Percentiles rank a stretch among this genome's conserved stretches.
phyloP scores from a whole-genome alignment of 2,329 filamentous ascomycete genomes.

The Claviceps paspali region DNA sequence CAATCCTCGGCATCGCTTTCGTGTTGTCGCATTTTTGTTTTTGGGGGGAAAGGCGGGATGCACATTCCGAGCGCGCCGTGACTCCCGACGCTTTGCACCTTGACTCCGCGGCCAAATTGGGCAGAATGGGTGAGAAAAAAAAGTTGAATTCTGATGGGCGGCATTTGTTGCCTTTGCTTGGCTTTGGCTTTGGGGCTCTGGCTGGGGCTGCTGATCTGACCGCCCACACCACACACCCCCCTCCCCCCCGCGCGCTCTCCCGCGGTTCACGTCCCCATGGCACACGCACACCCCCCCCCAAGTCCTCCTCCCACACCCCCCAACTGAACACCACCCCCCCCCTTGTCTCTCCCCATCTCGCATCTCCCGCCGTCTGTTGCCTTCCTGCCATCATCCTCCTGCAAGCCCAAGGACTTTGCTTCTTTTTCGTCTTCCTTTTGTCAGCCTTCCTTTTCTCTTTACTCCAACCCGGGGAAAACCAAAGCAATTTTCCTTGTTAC shows the following conservation, averaged over 20 bases:
- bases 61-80: not conserved
- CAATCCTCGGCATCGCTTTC: not conserved
- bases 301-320: not conserved
- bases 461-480: slow-evolving; percentile 1
- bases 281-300: not conserved
- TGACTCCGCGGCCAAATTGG: too few species aligned
- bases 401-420: too few species aligned
- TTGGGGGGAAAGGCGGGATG: not conserved
- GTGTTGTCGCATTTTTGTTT: not conserved
- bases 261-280: too few species aligned
- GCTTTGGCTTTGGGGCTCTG: too few species aligned
- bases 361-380: not conserved
- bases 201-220: too few species aligned
- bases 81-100: not conserved
- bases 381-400: not conserved
- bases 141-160: too few species aligned
- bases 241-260: too few species aligned
- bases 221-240: not conserved
- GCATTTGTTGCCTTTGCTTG: too few species aligned
- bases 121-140: too few species aligned
- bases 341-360: not conserved
- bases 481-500: slow-evolving; percentile 1
- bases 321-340: too few species aligned
- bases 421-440: slow-evolving; percentile 1
- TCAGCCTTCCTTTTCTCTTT: not conserved